Percentiles rank a stretch among this genome's conserved stretches.
These are phyloP conservation scores for Yamadazyma trypodendri DNA, from an alignment of 1,139 yeast species.

Conservation along the genomic window DNA sequence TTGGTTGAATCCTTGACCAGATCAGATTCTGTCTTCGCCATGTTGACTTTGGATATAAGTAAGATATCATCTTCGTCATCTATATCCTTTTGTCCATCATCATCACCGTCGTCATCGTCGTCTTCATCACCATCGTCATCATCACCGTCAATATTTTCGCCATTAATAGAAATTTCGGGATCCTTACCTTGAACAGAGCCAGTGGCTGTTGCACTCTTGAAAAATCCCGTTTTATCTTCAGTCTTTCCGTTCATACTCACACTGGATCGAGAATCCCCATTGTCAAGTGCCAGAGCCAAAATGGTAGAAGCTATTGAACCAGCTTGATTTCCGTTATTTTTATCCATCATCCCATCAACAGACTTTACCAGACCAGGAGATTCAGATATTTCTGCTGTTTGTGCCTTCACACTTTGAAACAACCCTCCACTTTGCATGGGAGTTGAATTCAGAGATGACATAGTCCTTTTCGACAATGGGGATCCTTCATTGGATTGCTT, in stretches of 20 bases:
- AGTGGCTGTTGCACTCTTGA: slow-evolving; percentile 1
- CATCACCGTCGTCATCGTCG: slow-evolving; percentile 15
- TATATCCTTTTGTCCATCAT: slow-evolving; percentile 11
- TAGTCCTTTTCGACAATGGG: slow-evolving; percentile 10
- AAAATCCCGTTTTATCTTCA: neutral
- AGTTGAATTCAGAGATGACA: slow-evolving; percentile 9
- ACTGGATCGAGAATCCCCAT: neutral
- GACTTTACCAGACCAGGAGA: slow-evolving; percentile 1
- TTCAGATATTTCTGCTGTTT: neutral
- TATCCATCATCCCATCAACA: neutral
- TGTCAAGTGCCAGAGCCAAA: neutral
- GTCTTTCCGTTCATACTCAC: neutral
- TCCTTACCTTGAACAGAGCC: neutral
- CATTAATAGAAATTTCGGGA: neutral
- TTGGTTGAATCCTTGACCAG: slow-evolving; percentile 11
- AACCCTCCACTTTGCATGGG: slow-evolving; percentile 6
- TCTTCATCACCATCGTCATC: slow-evolving; percentile 8
- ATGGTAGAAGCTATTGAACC: neutral
- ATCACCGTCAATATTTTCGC: slow-evolving; percentile 4
- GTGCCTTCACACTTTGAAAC: neutral
- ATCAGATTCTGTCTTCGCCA: slow-evolving; percentile 10
- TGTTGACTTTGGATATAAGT: slow-evolving; percentile 14
- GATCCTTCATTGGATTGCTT: slow-evolving; percentile 9
- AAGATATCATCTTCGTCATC: slow-evolving; percentile 15
- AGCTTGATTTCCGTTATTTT: neutral